These are phyloP conservation scores for Begonia masoniana DNA, from an alignment of 306 rosid species.

Conservation along the genomic window DNA sequence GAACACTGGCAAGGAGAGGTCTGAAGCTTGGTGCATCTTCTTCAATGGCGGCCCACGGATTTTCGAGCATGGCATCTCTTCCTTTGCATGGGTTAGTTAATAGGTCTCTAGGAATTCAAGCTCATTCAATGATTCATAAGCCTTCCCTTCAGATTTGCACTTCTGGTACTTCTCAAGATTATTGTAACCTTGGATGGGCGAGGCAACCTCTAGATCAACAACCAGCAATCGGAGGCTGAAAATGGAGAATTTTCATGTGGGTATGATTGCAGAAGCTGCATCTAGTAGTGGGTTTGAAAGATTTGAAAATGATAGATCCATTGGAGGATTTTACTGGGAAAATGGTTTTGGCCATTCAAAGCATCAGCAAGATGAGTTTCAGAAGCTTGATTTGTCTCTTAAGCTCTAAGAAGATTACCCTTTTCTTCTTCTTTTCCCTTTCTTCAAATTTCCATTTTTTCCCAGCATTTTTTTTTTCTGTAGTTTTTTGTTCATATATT, in stretches of 20 bases:
- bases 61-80: conserved; percentile 67
- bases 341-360: conserved; percentile 21
- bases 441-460: conserved; percentile 1
- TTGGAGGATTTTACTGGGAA: conserved; percentile 38
- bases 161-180: conserved; percentile 19
- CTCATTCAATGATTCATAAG: conserved; percentile 66
- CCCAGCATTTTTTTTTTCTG: not conserved
- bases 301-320: conserved; percentile 25
- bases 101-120: conserved; percentile 72
- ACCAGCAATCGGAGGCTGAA: conserved; percentile 24
- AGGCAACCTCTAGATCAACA: conserved; percentile 35
- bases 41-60: conserved; percentile 15
- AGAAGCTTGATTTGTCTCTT: conserved; percentile 89
- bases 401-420: conserved; percentile 41
- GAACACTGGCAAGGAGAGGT: conserved; percentile 64
- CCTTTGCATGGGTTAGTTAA: conserved; percentile 72
- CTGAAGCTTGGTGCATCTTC: conserved; percentile 18
- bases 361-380: conserved; percentile 51
- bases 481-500: conserved; percentile 3
- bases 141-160: conserved; percentile 30
- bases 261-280: conserved; percentile 19
- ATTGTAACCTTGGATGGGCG: conserved; percentile 29
- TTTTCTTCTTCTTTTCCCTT: conserved; percentile 4
- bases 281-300: conserved; percentile 28
- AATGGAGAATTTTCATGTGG: conserved; percentile 16